Evolutionary conservation across 1,139 yeast species (phyloP), one percentile per base, ranked within the genome.

Genomic region (Candida albicans): DNA sequence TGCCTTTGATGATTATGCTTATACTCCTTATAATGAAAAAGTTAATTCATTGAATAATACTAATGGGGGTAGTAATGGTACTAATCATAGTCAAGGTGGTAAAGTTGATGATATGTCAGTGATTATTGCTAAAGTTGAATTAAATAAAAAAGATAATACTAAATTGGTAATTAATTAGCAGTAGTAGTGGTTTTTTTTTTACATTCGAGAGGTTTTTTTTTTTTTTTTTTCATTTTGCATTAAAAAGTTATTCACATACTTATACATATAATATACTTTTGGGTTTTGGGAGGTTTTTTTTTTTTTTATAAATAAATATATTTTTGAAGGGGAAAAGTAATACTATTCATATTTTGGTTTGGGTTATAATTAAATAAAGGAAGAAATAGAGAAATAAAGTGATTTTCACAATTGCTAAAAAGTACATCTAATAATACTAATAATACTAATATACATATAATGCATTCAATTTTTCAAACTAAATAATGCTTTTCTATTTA

Each of bases 51-150:
- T 76, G 43, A 75, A 76, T 11, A 59, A 59, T 34, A 58, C 55
- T n/a, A n/a, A n/a, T n/a, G n/a, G n/a, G 5, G 22, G 22, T 18
- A 18, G 22, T 18, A 5, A 5, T 18, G 22, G 22, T 4, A 18
- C 22, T 18, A 18, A 18, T 36, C 58, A 61, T 18, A 73, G 74
- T 45, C 61, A 70, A 34, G 84, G 84, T 2, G 84, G 84, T 0
- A 78, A 78, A 49, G 60, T 78, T 44, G 84, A 79, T 54, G 84
- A 79, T 52, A 77, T 77, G 68, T 72, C 81, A 0, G 60, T 78
- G 10, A 74, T 80, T 47, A 61, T 78, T 18, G 81, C 81, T 11
- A 65, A 65, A 48, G 81, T 79, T 22, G 43, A 44, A 14, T 14
- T 42, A 22, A 51, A 51, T 41, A 47, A 36, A 27, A 43, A 27